phyloP scores from a whole-genome alignment of 2,329 filamentous ascomycete genomes.

The Phialophora chinensis region DNA sequence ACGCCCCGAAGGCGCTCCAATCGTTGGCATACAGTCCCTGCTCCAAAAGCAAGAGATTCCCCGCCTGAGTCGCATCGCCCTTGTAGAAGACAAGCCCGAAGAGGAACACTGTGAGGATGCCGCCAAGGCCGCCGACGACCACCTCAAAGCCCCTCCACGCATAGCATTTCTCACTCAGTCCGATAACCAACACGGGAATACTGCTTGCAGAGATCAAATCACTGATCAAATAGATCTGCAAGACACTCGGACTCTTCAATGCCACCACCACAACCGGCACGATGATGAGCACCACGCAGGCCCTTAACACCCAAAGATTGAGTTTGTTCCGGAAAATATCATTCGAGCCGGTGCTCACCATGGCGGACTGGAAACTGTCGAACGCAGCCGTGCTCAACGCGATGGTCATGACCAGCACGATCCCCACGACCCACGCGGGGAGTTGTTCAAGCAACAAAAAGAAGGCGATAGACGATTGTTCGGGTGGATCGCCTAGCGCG shows the following conservation, averaged over 20 bases:
- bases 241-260: conserved; percentile 72
- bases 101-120: conserved; percentile 78
- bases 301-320: conserved; percentile 75
- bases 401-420: conserved; percentile 81
- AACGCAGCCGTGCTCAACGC: conserved; percentile 78
- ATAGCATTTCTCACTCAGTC: conserved; percentile 67
- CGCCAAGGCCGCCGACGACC: conserved; percentile 76
- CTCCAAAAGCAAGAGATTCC: conserved; percentile 72
- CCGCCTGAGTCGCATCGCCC: conserved; percentile 67
- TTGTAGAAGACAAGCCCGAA: conserved; percentile 78
- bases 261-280: conserved; percentile 76
- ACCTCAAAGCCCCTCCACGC: conserved; percentile 84
- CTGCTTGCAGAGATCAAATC: conserved; percentile 78
- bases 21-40: conserved; percentile 76
- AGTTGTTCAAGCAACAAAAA: conserved; percentile 75
- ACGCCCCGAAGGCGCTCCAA: conserved; percentile 81
- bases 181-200: conserved; percentile 76
- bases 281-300: conserved; percentile 72
- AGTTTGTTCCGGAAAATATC: conserved; percentile 84
- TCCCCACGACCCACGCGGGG: conserved; percentile 79
- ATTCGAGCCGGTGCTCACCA: conserved; percentile 84
- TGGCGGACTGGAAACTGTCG: conserved; percentile 79
- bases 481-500: conserved; percentile 66
- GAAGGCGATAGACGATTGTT: conserved; percentile 72
- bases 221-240: conserved; percentile 83